Conservation (phyloP, 176 grass and related monocot species). For the Aegilops longissima region DNA sequence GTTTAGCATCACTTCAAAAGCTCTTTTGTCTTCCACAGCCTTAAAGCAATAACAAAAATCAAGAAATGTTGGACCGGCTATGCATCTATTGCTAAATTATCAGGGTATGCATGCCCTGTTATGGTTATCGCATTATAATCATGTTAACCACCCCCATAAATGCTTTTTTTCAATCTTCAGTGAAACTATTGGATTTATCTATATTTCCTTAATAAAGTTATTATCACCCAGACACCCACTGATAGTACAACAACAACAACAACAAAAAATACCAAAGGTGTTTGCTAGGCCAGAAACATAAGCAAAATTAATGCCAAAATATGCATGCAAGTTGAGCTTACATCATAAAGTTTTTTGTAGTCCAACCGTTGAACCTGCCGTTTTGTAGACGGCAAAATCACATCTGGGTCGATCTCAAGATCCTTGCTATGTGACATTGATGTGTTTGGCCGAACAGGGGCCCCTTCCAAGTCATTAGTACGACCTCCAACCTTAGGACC, state of each 20-base stretch:
- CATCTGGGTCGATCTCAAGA: conserved; percentile 36
- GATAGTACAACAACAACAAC: conserved; percentile 10
- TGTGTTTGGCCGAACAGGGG: neutral
- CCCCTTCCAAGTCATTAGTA: conserved; percentile 15
- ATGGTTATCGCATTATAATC: neutral
- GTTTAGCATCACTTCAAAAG: neutral
- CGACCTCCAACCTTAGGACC: conserved; percentile 11
- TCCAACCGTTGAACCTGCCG: conserved; percentile 55
- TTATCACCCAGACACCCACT: neutral
- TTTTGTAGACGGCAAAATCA: conserved; percentile 41
- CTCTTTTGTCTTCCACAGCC: neutral
- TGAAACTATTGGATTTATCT: neutral
- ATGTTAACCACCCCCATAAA: neutral
- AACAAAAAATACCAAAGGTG: neutral
- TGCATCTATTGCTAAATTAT: neutral
- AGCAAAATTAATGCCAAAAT: conserved; percentile 18
- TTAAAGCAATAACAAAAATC: conserved; percentile 12
- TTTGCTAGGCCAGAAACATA: neutral
- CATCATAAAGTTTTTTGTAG: conserved; percentile 84
- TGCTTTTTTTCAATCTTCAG: neutral
- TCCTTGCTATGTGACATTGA: conserved; percentile 27
- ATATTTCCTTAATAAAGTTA: conserved; percentile 24
- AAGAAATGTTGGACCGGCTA: neutral
- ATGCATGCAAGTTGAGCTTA: conserved; percentile 38
- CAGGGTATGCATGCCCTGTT: neutral